Evolutionary conservation across 345 rosid genomes (phyloP).

Genomic region (Sonneratia alba): DNA sequence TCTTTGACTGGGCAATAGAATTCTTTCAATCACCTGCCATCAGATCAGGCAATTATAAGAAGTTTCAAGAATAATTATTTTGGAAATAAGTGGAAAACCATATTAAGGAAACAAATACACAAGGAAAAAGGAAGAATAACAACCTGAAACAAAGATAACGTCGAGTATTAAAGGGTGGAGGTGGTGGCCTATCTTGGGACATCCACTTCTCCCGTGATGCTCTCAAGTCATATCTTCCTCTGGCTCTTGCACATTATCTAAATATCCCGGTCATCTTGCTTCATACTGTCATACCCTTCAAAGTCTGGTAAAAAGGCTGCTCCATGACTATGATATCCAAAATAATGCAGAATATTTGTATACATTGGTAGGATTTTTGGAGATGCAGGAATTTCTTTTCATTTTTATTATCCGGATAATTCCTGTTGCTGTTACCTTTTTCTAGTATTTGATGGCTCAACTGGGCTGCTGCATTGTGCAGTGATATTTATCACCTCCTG

Average conservation of each 20-base stretch:
- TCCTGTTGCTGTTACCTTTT: neutral
- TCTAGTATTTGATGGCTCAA: neutral
- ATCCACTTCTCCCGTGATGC: neutral
- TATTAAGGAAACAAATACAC: too few species aligned
- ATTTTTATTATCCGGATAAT: neutral
- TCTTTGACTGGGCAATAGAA: too few species aligned
- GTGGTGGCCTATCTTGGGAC: too few species aligned
- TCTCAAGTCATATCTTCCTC: neutral
- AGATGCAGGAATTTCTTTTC: neutral
- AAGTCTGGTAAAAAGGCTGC: neutral
- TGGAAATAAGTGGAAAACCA: too few species aligned
- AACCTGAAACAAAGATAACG: too few species aligned
- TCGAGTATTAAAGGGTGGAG: too few species aligned
- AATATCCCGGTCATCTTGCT: neutral
- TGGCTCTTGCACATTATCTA: neutral
- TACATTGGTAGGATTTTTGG: neutral
- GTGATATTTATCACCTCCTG: constrained; percentile 58
- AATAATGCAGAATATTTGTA: neutral
- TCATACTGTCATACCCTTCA: neutral
- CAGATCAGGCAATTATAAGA: too few species aligned
- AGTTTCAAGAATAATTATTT: too few species aligned
- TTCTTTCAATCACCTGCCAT: too few species aligned
- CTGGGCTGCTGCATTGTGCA: constrained; percentile 17
- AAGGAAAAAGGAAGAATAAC: too few species aligned
- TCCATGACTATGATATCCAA: neutral